Evolutionary conservation across 2,329 filamentous ascomycete species (phyloP).

Genomic region (Alternaria sp.): DNA sequence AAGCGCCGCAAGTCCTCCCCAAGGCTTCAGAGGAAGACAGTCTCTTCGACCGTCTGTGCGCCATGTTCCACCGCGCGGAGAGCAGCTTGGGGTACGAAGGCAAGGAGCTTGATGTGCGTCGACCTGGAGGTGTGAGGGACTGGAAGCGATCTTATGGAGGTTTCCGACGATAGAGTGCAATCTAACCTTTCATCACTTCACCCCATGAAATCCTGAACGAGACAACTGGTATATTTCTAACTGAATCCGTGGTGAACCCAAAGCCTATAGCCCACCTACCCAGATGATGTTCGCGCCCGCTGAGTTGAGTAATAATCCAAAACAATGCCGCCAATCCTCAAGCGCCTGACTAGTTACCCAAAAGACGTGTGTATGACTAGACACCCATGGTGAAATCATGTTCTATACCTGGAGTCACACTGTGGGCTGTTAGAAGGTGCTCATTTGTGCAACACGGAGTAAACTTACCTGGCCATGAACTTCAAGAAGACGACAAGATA

Average conservation of each 20-base stretch:
- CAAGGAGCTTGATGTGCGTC: slow-evolving; percentile 41
- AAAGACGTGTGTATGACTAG: slow-evolving; percentile 50
- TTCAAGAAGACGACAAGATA: slow-evolving; percentile 88
- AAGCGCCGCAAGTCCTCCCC: slow-evolving; percentile 42
- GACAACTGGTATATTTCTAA: background rate
- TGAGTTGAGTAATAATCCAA: slow-evolving; percentile 1
- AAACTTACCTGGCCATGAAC: slow-evolving; percentile 62
- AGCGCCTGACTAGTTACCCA: background rate
- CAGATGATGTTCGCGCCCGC: slow-evolving; percentile 1
- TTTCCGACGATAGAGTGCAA: slow-evolving; percentile 12
- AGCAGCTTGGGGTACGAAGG: slow-evolving; percentile 42
- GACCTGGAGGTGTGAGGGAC: slow-evolving; percentile 40
- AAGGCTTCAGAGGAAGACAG: slow-evolving; percentile 21
- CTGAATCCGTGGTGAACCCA: background rate
- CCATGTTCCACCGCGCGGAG: slow-evolving; percentile 28
- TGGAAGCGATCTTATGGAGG: slow-evolving; percentile 31
- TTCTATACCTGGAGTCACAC: slow-evolving; percentile 93
- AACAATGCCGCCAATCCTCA: slow-evolving; percentile 7
- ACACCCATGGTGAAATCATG: slow-evolving; percentile 98
- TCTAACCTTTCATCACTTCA: background rate
- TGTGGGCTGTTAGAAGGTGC: slow-evolving; percentile 69
- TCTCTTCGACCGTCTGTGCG: slow-evolving; percentile 30
- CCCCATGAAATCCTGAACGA: background rate
- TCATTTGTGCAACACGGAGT: slow-evolving; percentile 36
- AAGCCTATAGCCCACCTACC: background rate